Conservation (phyloP, 2,329 filamentous ascomycete species). For the Biscogniauxia marginata region DNA sequence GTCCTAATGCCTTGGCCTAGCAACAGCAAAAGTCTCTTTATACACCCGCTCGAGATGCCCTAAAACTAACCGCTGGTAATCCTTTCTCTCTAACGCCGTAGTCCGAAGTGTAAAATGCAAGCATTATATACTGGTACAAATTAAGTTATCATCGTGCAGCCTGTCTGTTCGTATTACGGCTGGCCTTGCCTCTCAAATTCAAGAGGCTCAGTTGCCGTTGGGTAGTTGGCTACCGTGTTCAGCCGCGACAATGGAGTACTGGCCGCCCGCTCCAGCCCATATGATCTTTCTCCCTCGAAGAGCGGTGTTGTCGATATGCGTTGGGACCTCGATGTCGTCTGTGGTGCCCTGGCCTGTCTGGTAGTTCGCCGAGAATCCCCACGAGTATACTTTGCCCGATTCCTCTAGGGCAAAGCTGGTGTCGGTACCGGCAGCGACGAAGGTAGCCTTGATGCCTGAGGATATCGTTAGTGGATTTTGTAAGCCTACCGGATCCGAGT, state of each 20-base stretch:
- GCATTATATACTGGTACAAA: conserved; percentile 9
- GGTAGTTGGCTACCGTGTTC: conserved; percentile 16
- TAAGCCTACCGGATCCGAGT: not conserved
- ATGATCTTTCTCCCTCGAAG: conserved; percentile 71
- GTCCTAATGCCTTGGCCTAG: not conserved
- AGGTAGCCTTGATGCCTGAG: conserved; percentile 49
- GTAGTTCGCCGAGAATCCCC: conserved; percentile 80
- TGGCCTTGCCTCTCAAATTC: not conserved
- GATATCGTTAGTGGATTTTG: conserved; percentile 15
- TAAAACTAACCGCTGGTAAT: not conserved
- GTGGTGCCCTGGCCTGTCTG: conserved; percentile 75
- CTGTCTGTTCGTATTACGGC: not conserved
- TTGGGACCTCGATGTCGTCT: conserved; percentile 78
- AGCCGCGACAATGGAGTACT: conserved; percentile 68
- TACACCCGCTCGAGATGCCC: not conserved
- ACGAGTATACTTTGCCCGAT: conserved; percentile 70
- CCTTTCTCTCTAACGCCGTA: not conserved
- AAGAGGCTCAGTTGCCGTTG: conserved; percentile 8
- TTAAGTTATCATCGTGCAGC: not conserved
- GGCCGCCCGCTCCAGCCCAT: conserved; percentile 83
- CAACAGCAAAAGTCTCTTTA: not conserved
- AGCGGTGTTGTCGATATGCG: conserved; percentile 80
- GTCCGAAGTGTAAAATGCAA: conserved; percentile 4
- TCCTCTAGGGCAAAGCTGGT: conserved; percentile 70
- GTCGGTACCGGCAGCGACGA: conserved; percentile 65